Percentiles rank a stretch among this genome's conserved stretches.
Conservation (phyloP, 805 yeast species). For the Spathaspora boniae region DNA sequence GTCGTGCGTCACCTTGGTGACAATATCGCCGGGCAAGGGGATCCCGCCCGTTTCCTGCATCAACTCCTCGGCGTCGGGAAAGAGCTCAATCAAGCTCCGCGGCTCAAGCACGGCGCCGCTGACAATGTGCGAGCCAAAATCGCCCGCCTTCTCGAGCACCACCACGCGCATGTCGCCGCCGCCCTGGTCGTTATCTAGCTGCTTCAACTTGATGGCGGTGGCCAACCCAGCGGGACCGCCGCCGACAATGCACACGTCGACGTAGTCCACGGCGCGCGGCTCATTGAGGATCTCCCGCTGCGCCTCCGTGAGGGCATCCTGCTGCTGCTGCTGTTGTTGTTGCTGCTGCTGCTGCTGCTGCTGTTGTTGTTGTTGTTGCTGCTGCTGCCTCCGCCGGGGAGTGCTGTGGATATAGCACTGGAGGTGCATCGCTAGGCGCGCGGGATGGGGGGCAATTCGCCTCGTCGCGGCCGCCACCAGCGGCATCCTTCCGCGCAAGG, state of each 20-base stretch:
- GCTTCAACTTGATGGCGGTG: conserved; percentile 86
- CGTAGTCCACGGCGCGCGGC: conserved; percentile 78
- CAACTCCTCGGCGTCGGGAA: conserved; percentile 57
- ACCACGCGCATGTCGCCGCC: conserved; percentile 75
- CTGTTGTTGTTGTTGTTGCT: too few relatives aligned
- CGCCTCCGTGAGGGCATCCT: conserved; percentile 27
- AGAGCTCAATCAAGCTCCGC: conserved; percentile 76
- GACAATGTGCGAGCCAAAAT: conserved; percentile 87
- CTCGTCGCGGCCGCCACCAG: too few relatives aligned
- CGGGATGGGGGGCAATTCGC: too few relatives aligned
- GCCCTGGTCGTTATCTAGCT: conserved; percentile 65
- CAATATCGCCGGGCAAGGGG: conserved; percentile 74
- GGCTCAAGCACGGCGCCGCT: conserved; percentile 97
- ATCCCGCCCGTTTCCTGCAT: conserved; percentile 53
- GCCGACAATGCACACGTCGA: conserved; percentile 94
- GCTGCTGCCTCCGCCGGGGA: too few relatives aligned
- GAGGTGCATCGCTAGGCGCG: too few relatives aligned
- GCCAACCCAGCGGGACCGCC: conserved; percentile 98
- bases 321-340: conserved; percentile 2
- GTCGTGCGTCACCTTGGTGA: conserved; percentile 73
- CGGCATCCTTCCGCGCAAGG: too few relatives aligned
- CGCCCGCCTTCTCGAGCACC: conserved; percentile 88
- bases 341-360: too few relatives aligned
- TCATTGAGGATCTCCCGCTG: conserved; percentile 47
- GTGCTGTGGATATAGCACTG: too few relatives aligned